Percentiles rank a stretch among this genome's conserved stretches.
Conservation (phyloP, 2,329 filamentous ascomycete species). For the Colletotrichum nymphaeae region DNA sequence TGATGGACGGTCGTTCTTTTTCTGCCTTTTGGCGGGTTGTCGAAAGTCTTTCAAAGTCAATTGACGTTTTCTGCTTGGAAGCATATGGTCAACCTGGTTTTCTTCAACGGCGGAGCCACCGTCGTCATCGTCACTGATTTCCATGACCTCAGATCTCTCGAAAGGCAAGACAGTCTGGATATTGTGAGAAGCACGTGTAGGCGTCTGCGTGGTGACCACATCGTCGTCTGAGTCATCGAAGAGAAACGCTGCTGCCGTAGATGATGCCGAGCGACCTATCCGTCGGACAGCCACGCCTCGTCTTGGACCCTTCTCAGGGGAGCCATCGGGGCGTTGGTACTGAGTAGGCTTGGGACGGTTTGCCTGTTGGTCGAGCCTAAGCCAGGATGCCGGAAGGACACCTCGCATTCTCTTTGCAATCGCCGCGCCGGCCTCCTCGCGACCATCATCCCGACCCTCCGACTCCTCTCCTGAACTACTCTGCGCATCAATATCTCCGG, state of each 20-base stretch:
- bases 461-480: constrained; percentile 20
- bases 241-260: constrained; percentile 36
- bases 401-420: constrained; percentile 62
- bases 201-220: constrained; percentile 11
- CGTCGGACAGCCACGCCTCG: constrained; percentile 63
- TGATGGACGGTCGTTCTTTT: constrained; percentile 38
- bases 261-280: constrained; percentile 42
- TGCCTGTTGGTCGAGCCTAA: constrained; percentile 65
- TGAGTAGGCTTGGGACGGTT: constrained; percentile 43
- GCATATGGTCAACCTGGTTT: constrained; percentile 63
- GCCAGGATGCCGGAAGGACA: constrained; percentile 75
- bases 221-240: constrained; percentile 61
- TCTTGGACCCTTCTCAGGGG: constrained; percentile 53
- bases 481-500: constrained; percentile 6
- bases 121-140: constrained; percentile 44
- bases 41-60: constrained; percentile 43
- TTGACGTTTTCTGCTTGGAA: constrained; percentile 55
- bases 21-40: constrained; percentile 37
- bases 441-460: constrained; percentile 40
- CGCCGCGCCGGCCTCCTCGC: constrained; percentile 55
- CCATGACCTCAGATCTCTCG: not conserved
- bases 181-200: not conserved
- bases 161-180: not conserved
- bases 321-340: constrained; percentile 43
- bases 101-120: constrained; percentile 61